These are phyloP conservation scores for Aspergillus sp. DNA, from an alignment of 2,329 filamentous ascomycete species.

Conservation along the genomic window DNA sequence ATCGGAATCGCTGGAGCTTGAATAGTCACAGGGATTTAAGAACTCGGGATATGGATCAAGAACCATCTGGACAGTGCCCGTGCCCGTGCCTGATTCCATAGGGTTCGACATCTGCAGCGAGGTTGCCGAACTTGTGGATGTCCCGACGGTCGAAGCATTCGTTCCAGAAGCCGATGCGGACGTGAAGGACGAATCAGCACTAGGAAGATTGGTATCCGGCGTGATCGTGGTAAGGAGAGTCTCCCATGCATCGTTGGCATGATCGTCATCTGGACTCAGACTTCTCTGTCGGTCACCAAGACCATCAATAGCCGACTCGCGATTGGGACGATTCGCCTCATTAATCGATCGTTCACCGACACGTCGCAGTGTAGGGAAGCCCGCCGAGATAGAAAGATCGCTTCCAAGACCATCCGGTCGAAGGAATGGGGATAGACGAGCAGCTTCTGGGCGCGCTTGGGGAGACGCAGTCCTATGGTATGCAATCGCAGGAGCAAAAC, in stretches of 20 bases:
- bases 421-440: slow-evolving; percentile 29
- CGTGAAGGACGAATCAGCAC: slow-evolving; percentile 78
- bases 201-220: slow-evolving; percentile 78
- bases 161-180: slow-evolving; percentile 49
- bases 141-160: slow-evolving; percentile 26
- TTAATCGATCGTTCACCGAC: slow-evolving; percentile 38
- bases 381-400: slow-evolving; percentile 22
- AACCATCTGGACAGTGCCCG: slow-evolving; percentile 29
- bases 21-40: slow-evolving; percentile 42
- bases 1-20: slow-evolving; percentile 38
- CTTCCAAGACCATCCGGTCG: slow-evolving; percentile 23
- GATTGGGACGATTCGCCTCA: slow-evolving; percentile 22
- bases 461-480: slow-evolving; percentile 30
- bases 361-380: slow-evolving; percentile 33
- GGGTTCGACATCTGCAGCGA: slow-evolving; percentile 46
- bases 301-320: slow-evolving; percentile 59
- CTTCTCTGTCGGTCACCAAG: slow-evolving; percentile 83
- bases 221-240: slow-evolving; percentile 77
- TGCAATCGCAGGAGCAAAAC: slow-evolving; percentile 47
- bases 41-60: slow-evolving; percentile 39
- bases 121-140: slow-evolving; percentile 39
- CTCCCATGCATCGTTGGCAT: slow-evolving; percentile 69
- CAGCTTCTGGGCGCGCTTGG: slow-evolving; percentile 20
- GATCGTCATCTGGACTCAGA: slow-evolving; percentile 62
- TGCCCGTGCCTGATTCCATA: slow-evolving; percentile 19